A percentile compares a stretch with the other conserved stretches of the same genome.
Evolutionary conservation across 306 rosid genomes (phyloP).

Genomic region (Trifolium dubium): DNA sequence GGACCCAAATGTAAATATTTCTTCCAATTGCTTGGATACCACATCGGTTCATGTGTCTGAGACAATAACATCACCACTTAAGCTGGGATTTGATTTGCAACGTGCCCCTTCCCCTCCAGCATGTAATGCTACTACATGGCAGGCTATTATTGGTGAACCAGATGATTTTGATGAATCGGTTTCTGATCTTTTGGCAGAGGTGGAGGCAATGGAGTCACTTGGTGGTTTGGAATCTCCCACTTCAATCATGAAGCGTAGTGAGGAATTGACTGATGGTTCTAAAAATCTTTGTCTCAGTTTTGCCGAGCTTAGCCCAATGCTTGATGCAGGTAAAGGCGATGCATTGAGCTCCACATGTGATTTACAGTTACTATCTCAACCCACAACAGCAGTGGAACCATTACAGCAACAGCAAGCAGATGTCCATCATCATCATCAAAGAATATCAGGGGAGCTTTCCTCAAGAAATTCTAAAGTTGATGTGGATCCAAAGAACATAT

Average conservation of each 20-base stretch:
- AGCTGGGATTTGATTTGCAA: constrained; percentile 51
- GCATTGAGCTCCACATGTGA: constrained; percentile 80
- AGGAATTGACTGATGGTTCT: constrained; percentile 66
- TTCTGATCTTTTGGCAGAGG: constrained; percentile 97
- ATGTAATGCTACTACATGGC: constrained; percentile 70
- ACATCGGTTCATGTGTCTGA: constrained; percentile 50
- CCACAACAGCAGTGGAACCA: constrained; percentile 58
- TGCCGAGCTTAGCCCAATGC: constrained; percentile 71
- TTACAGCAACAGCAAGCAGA: constrained; percentile 46
- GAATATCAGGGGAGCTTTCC: constrained; percentile 53
- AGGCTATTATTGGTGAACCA: constrained; percentile 65
- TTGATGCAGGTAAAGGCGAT: constrained; percentile 79
- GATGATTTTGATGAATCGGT: constrained; percentile 89
- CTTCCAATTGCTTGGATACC: constrained; percentile 57
- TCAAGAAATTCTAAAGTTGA: constrained; percentile 55
- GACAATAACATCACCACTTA: constrained; percentile 41
- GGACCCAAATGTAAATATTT: constrained; percentile 46
- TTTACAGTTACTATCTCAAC: constrained; percentile 58
- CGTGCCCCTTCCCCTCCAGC: constrained; percentile 58
- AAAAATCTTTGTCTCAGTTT: constrained; percentile 73
- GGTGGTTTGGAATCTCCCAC: constrained; percentile 82
- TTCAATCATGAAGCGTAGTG: constrained; percentile 68
- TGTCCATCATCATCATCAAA: constrained; percentile 55
- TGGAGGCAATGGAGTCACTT: constrained; percentile 94
- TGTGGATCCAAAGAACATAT: constrained; percentile 54